phyloP scores from a whole-genome alignment of 768 basidiomycete genomes.

The Leccinum subgranulosum region DNA sequence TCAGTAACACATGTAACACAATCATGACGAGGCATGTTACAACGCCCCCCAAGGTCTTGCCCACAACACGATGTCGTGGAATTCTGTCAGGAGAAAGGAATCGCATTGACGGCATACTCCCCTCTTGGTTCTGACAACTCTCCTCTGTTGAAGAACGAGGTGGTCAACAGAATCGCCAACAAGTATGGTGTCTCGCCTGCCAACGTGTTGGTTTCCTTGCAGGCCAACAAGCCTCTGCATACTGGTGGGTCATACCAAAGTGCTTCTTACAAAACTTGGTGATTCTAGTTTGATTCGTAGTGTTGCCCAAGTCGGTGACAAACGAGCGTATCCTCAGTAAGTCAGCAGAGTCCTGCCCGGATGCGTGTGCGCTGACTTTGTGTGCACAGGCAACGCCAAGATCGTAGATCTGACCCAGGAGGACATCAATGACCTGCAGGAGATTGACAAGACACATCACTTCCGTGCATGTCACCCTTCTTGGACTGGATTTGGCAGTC shows the following conservation, averaged over 20 bases:
- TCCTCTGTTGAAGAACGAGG: conserved; percentile 58
- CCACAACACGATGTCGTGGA: conserved; percentile 63
- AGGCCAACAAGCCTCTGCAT: conserved; percentile 63
- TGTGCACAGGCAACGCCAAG: conserved; percentile 48
- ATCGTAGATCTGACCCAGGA: conserved; percentile 60
- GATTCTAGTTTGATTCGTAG: conserved; percentile 28
- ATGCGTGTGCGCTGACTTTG: neutral
- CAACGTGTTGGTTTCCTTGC: conserved; percentile 69
- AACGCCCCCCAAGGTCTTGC: conserved; percentile 43
- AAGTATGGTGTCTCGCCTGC: conserved; percentile 58
- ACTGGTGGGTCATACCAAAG: conserved; percentile 34
- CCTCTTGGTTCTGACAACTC: conserved; percentile 72
- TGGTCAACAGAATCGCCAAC: conserved; percentile 59
- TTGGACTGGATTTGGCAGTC: conserved; percentile 61
- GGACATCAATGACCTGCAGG: conserved; percentile 56
- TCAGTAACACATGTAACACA: neutral
- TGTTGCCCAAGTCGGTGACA: conserved; percentile 78
- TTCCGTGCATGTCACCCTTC: conserved; percentile 64
- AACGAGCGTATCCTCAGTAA: conserved; percentile 55
- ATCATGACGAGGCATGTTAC: neutral
- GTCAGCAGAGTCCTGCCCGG: conserved; percentile 11
- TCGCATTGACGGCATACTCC: conserved; percentile 74
- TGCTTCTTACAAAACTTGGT: conserved; percentile 4
- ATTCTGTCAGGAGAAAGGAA: conserved; percentile 60
- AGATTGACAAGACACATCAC: conserved; percentile 57